A percentile compares a stretch with the other conserved stretches of the same genome.
Evolutionary conservation across 495 filamentous ascomycete genomes (phyloP).

Genomic region (Hyaloscypha variabilis): DNA sequence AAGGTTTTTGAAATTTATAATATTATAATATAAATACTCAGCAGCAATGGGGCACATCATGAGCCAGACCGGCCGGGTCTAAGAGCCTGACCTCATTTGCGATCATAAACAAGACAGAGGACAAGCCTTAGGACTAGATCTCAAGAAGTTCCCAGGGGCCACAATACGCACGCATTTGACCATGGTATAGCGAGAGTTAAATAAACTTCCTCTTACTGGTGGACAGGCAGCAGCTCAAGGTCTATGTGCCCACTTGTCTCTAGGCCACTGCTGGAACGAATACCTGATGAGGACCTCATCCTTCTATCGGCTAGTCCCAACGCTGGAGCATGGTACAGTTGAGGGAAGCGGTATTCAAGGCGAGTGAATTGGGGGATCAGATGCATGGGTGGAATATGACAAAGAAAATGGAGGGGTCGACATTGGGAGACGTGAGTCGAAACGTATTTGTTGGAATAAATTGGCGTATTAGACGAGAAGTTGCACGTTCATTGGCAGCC

Average conservation of each 20-base stretch:
- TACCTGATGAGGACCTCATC: neutral
- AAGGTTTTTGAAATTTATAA: too few relatives aligned
- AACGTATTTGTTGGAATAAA: neutral
- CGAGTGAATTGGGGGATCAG: conserved; percentile 5
- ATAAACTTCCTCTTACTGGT: too few relatives aligned
- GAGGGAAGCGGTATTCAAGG: neutral
- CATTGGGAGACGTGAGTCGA: neutral
- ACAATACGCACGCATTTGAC: neutral
- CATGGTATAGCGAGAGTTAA: neutral
- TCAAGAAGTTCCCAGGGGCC: neutral
- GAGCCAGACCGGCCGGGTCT: too few relatives aligned
- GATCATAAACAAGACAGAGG: too few relatives aligned
- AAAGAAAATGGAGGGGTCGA: conserved; percentile 6
- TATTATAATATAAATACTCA: too few relatives aligned
- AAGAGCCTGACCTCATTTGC: too few relatives aligned
- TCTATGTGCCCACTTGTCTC: too few relatives aligned
- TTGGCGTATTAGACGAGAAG: conserved; percentile 1
- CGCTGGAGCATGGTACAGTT: neutral
- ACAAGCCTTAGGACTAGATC: neutral
- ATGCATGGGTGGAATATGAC: conserved; percentile 12
- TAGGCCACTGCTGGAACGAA: too few relatives aligned
- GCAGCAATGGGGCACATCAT: too few relatives aligned
- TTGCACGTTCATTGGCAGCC: conserved; percentile 1
- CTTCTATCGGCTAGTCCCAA: neutral
- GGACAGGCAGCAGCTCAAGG: neutral